A percentile compares a stretch with the other conserved stretches of the same genome.
phyloP scores from a whole-genome alignment of 108 stramenopile species.

The Cyclostephanos invisitatus region DNA sequence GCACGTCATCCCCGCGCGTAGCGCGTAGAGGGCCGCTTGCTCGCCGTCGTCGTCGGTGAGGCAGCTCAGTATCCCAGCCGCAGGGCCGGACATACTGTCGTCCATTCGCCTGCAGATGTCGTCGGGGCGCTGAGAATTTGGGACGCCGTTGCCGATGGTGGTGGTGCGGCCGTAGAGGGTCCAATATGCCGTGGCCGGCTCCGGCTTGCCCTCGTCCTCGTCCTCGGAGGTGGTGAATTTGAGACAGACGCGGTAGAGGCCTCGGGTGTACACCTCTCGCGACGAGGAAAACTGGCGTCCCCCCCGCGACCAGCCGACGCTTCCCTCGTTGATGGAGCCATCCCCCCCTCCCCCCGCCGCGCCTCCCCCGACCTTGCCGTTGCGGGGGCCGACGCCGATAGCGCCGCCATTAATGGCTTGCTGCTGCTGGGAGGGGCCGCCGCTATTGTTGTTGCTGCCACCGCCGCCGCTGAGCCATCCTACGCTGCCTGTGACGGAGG shows the following conservation, averaged over 20 bases:
- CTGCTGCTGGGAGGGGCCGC: background rate
- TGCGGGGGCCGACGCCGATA: background rate
- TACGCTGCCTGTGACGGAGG: conserved; percentile 11
- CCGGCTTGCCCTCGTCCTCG: conserved; percentile 91
- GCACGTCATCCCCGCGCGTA: conserved; percentile 79
- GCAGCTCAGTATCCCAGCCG: conserved; percentile 74
- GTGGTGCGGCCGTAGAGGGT: conserved; percentile 78
- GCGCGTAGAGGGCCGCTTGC: conserved; percentile 69
- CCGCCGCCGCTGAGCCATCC: conserved; percentile 13
- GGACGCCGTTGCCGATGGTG: conserved; percentile 87
- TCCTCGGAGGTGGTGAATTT: conserved; percentile 93
- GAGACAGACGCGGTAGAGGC: conserved; percentile 79
- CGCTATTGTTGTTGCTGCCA: conserved; percentile 10
- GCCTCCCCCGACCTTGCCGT: conserved; percentile 5
- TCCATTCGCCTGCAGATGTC: conserved; percentile 90
- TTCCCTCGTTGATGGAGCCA: conserved; percentile 1
- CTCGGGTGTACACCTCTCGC: conserved; percentile 84
- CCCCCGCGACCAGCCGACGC: conserved; percentile 68
- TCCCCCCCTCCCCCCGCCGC: conserved; percentile 9
- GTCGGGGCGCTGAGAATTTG: conserved; percentile 72
- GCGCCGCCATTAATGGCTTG: conserved; percentile 2
- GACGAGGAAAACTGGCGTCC: conserved; percentile 80
- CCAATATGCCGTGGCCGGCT: conserved; percentile 90
- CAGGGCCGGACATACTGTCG: conserved; percentile 85
- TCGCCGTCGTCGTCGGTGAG: conserved; percentile 80